Percentiles rank a stretch among this genome's conserved stretches.
phyloP scores from a whole-genome alignment of 164 flowering plant species.

The Cinnamomum chago region DNA sequence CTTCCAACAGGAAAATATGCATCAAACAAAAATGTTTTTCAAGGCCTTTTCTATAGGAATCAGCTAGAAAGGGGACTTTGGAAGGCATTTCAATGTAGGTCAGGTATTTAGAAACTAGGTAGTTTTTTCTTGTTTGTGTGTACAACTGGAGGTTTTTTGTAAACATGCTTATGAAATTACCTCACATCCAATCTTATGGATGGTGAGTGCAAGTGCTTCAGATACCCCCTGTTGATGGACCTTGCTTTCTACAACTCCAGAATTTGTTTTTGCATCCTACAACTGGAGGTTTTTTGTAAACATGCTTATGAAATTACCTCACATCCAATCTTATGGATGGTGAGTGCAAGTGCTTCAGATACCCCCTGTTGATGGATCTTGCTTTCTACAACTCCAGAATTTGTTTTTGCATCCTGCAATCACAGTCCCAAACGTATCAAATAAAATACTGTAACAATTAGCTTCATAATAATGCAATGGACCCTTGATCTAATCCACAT shows the following conservation, averaged over 20 bases:
- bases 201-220: constrained; percentile 38
- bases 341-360: constrained; percentile 40
- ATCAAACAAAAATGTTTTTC: too few relatives aligned
- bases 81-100: too few relatives aligned
- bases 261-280: constrained; percentile 16
- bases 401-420: constrained; percentile 17
- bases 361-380: constrained; percentile 20
- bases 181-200: constrained; percentile 52
- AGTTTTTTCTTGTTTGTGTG: too few relatives aligned
- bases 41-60: too few relatives aligned
- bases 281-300: not conserved
- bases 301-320: constrained; percentile 35
- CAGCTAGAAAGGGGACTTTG: too few relatives aligned
- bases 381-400: constrained; percentile 26
- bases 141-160: too few relatives aligned
- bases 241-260: constrained; percentile 31
- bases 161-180: constrained; percentile 17
- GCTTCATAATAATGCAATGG: too few relatives aligned
- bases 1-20: too few relatives aligned
- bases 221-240: constrained; percentile 22
- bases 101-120: too few relatives aligned
- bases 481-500: too few relatives aligned
- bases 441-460: too few relatives aligned
- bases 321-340: constrained; percentile 41
- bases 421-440: too few relatives aligned